Percentiles rank a stretch among this genome's conserved stretches.
Evolutionary conservation across 768 basidiomycete species (phyloP).

Genomic region (Lentinula boryana): DNA sequence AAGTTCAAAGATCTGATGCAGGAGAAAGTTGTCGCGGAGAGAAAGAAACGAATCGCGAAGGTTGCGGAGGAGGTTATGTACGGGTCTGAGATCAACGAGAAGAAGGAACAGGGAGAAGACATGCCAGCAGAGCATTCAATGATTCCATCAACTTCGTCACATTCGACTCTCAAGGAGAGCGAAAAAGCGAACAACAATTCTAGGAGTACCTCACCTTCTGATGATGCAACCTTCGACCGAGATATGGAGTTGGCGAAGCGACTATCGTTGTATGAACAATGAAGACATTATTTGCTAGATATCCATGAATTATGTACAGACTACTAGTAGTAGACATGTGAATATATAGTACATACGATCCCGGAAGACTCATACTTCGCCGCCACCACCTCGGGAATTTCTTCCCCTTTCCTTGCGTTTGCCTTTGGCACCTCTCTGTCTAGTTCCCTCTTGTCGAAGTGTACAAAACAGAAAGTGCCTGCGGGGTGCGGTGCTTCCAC

Average conservation of each 20-base stretch:
- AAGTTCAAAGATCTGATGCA: conserved; percentile 28
- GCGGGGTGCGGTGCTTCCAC: conserved; percentile 62
- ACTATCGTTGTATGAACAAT: conserved; percentile 27
- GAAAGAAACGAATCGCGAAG: conserved; percentile 27
- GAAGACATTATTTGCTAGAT: neutral
- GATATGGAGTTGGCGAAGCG: conserved; percentile 27
- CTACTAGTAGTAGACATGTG: no score
- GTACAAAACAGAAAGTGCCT: conserved; percentile 83
- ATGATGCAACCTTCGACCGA: conserved; percentile 17
- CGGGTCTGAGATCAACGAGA: conserved; percentile 8
- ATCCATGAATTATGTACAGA: no score
- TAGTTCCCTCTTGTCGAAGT: conserved; percentile 53
- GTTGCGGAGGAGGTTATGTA: conserved; percentile 25
- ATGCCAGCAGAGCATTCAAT: neutral
- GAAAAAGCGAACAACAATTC: conserved; percentile 7
- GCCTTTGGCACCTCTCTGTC: conserved; percentile 24
- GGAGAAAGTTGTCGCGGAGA: conserved; percentile 20
- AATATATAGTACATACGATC: no score
- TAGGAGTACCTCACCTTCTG: neutral
- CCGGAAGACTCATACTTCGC: neutral
- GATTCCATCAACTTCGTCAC: neutral
- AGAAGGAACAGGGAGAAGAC: conserved; percentile 10
- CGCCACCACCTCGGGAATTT: neutral
- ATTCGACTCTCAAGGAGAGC: neutral
- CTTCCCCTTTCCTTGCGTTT: neutral